Evolutionary conservation across 345 rosid genomes (phyloP), one percentile per base, ranked within the genome.

Genomic region (Syzygium grande): DNA sequence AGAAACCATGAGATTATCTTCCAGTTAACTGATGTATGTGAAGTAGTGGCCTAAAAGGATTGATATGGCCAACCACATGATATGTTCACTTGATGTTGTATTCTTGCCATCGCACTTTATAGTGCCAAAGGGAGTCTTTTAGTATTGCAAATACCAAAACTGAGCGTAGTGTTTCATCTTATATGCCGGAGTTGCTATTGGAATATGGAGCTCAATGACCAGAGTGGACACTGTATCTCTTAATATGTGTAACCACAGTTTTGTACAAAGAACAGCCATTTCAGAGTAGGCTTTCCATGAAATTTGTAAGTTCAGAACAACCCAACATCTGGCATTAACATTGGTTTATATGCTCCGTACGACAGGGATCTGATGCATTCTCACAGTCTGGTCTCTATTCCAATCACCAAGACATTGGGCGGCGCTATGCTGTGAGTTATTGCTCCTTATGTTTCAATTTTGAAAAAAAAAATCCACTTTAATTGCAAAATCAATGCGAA

Each of bases 341-440:
- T 87, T 68, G 54, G 41, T 54, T 80, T 78, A n/a, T 68, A 34
- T 25, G 51, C 80, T 88, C 86, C 89, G 87, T 87, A 88, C 90
- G 86, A 77, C 92, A 96, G 99, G 99, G 99, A 65, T 93, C 98
- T 68, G 99, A 97, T 89, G 99, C 99, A 86, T 97, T 97, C 91
- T 97, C 99, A 13, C 99, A 97, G 86, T 97, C 99, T 38, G 99
- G 99, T 89, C 96, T 97, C 85, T 97, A 96, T 89, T 97, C 99
- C 89, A 96, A 96, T 92, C 99, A 97, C 92, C 99, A 97, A 94
- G 99, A 96, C 92, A 97, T 97, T 90, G 99, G 98, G 87, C 99
- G 97, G 1, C 98, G 99, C 49, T 97, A 97, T 87, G 94, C 99
- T 91, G 99, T 97, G 84, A 95, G 99, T 93, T 73, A 22, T 73